phyloP scores from a whole-genome alignment of 139 green algal genomes.

The Pleodorina starrii region DNA sequence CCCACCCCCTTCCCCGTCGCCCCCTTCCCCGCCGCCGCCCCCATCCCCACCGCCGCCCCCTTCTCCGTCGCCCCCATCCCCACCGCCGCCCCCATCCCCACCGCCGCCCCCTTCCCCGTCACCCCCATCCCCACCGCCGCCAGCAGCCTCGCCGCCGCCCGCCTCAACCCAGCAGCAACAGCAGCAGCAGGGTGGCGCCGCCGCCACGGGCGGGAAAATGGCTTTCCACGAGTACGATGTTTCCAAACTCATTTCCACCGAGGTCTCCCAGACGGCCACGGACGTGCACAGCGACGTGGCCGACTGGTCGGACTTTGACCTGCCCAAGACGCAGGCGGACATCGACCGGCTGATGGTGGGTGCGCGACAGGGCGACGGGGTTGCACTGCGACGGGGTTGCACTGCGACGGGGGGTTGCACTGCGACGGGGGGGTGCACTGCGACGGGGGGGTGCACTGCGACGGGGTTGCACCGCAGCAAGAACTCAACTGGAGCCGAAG shows the following conservation, averaged over 20 bases:
- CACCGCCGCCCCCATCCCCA: background rate
- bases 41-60: background rate
- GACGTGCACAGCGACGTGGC: conserved; percentile 19
- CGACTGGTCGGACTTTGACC: conserved; percentile 48
- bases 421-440: too few species aligned
- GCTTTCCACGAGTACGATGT: conserved; percentile 45
- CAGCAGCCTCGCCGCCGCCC: background rate
- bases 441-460: too few species aligned
- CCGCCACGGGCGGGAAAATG: background rate
- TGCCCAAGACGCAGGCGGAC: conserved; percentile 50
- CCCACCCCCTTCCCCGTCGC: too few species aligned
- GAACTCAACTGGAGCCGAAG: too few species aligned
- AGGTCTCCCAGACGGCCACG: conserved; percentile 7
- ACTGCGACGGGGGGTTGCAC: too few species aligned
- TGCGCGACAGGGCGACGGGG: background rate
- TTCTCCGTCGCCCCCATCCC: background rate
- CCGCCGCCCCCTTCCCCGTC: background rate
- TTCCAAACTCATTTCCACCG: conserved; percentile 41
- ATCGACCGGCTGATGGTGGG: conserved; percentile 58
- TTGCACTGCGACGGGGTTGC: too few species aligned
- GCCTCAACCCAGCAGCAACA: conserved; percentile 3
- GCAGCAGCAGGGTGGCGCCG: background rate
- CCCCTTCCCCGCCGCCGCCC: too few species aligned
- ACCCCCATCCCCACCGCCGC: background rate
- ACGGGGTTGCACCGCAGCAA: too few species aligned